Evolutionary conservation across 139 green algal genomes (phyloP), one percentile per base, ranked within the genome.

Genomic region (Micractinium conductrix): DNA sequence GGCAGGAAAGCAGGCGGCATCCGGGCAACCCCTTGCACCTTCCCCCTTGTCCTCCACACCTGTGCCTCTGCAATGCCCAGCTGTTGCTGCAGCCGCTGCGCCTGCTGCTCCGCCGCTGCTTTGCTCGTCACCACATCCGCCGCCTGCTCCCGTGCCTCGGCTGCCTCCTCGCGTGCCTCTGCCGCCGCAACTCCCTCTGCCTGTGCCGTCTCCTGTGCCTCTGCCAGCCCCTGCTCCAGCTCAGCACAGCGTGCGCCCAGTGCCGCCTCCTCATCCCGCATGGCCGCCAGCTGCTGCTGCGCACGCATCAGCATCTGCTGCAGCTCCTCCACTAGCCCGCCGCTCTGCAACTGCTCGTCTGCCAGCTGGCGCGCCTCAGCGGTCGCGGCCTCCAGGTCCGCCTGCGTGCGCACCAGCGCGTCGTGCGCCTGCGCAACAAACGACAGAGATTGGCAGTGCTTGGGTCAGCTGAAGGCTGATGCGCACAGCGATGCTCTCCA

Each of bases 51-150:
- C 40, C 42, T 4, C 24, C 70, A 19, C 14, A 50, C 70, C 40
- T 85, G 69, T 30, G 80, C 80, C 21, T 79, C 38, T 17, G 80
- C 69, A 63, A 85, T 62, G 26, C 30, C 45, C 50, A 85, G 68
- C 80, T 63, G 80, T 50, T 79, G 69, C 69, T 85, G 44, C 50
- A 80, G 37, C 28, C 40, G 35, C 2, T 58, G 35, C 28, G 28
- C 50, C 50, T 45, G 69, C 40, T 50, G 38, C 12, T 35, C 53
- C 10, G 80, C 68, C 28, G n/a, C n/a, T n/a, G n/a, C n/a, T n/a
- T n/a, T n/a, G n/a, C n/a, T n/a, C n/a, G n/a, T n/a, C n/a, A 16
- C 69, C 17, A 12, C 53, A 10, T 42, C 19, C 53, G 44, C 45
- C 30, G 50, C 28, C 53, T 44, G 50, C n/a, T n/a, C n/a, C n/a